phyloP scores from a whole-genome alignment of 176 grass and related monocot genomes.

The Ensete ventricosum region DNA sequence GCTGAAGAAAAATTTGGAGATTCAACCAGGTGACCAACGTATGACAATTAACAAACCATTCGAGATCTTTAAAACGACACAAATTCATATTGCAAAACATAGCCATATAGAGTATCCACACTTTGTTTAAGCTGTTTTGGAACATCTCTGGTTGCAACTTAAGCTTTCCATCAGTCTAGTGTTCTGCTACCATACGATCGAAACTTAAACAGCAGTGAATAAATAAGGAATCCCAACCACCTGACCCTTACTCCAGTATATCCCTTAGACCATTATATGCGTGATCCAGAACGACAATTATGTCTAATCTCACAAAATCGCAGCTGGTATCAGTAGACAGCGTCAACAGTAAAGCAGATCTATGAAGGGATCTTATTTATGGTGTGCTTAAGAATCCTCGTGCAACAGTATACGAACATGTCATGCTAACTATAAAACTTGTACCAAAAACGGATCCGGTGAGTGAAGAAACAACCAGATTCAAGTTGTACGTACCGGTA shows the following conservation, averaged over 20 bases:
- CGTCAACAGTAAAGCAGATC: not conserved
- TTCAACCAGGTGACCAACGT: not conserved
- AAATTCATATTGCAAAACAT: no score
- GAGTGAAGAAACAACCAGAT: not conserved
- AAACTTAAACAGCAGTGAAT: no score
- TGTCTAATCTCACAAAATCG: not conserved
- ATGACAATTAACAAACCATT: not conserved
- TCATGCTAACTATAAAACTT: not conserved
- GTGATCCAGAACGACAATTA: not conserved
- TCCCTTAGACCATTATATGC: not conserved
- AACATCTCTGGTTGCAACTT: not conserved
- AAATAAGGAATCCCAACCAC: no score
- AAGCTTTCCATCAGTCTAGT: not conserved
- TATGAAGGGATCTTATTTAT: not conserved
- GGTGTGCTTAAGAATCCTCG: not conserved
- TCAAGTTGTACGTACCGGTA: constrained; percentile 30
- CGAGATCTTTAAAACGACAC: not conserved
- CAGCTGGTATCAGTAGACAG: not conserved
- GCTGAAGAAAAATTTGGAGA: not conserved
- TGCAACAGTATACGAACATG: not conserved
- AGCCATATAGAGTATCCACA: no score
- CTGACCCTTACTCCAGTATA: no score
- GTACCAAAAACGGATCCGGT: not conserved
- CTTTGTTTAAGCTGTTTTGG: no score
- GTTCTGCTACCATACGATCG: no score